A percentile compares a stretch with the other conserved stretches of the same genome.
These are phyloP conservation scores for Ascoidea asiatica DNA, from an alignment of 805 yeast species.

Conservation along the genomic window DNA sequence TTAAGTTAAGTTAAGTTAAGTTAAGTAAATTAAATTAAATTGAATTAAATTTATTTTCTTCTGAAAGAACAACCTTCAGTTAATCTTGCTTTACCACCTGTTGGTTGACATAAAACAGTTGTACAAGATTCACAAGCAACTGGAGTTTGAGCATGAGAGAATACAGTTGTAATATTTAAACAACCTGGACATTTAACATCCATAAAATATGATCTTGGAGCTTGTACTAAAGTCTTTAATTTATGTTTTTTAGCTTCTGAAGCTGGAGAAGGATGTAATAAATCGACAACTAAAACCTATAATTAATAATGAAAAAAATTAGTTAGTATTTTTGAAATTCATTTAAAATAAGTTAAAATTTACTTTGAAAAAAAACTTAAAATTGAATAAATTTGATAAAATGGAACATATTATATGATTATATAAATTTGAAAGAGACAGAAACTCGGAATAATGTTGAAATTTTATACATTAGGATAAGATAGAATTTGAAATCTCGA, in stretches of 20 bases:
- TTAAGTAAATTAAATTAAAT: too few species aligned
- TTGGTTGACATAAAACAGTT: conserved; percentile 95
- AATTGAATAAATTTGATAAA: too few species aligned
- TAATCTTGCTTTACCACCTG: conserved; percentile 99
- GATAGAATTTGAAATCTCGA: too few species aligned
- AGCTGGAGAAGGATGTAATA: conserved; percentile 95
- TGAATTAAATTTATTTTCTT: conserved; percentile 69
- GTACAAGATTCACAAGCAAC: conserved; percentile 99
- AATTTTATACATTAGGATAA: too few species aligned
- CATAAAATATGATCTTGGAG: conserved; percentile 99
- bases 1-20: too few species aligned
- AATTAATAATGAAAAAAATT: too few species aligned
- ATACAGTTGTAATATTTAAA: conserved; percentile 96
- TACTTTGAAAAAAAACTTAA: too few species aligned
- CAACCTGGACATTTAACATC: conserved; percentile 99
- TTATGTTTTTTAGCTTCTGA: conserved; percentile 96
- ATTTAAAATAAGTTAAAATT: too few species aligned
- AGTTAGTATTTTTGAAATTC: too few species aligned
- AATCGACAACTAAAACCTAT: conserved; percentile 97
- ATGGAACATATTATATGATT: too few species aligned
- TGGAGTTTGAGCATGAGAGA: conserved; percentile 99
- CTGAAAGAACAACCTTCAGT: conserved; percentile 99
- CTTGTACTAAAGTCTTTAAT: conserved; percentile 91
- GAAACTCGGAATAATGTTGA: too few species aligned
- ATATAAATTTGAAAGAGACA: too few species aligned